These are phyloP conservation scores for Setaria italica DNA, from an alignment of 202 grass and related monocot genomes.

Conservation along the genomic window DNA sequence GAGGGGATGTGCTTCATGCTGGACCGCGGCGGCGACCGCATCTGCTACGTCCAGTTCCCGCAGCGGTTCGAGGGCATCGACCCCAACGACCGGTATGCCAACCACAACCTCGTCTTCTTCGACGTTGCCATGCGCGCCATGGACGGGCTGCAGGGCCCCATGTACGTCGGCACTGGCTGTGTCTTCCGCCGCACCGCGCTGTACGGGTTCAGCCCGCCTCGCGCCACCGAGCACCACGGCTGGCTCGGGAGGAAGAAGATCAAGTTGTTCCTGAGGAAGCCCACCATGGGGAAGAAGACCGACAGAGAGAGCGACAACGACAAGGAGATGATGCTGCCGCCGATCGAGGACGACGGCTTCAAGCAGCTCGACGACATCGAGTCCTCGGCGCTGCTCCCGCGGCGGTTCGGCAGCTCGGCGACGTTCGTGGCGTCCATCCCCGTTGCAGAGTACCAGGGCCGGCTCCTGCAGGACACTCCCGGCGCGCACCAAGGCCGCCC, in stretches of 20 bases:
- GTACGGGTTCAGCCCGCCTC: slow-evolving; percentile 86
- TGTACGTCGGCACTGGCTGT: slow-evolving; percentile 97
- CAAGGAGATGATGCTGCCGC: slow-evolving; percentile 66
- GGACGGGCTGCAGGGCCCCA: slow-evolving; percentile 90
- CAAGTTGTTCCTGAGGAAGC: slow-evolving; percentile 73
- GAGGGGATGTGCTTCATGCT: slow-evolving; percentile 99
- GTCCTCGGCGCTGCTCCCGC: slow-evolving; percentile 68
- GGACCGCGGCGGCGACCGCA: slow-evolving; percentile 81
- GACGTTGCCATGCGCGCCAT: slow-evolving; percentile 95
- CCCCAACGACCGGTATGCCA: slow-evolving; percentile 86
- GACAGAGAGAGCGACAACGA: slow-evolving; percentile 53
- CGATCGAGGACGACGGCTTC: slow-evolving; percentile 59
- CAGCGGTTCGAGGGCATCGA: slow-evolving; percentile 94
- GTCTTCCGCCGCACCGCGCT: slow-evolving; percentile 91
- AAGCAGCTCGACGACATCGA: slow-evolving; percentile 64
- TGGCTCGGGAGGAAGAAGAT: slow-evolving; percentile 91
- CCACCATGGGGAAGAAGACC: slow-evolving; percentile 84
- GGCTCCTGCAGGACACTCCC: slow-evolving; percentile 78
- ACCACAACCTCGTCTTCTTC: slow-evolving; percentile 97
- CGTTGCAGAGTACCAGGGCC: slow-evolving; percentile 89
- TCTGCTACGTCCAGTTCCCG: slow-evolving; percentile 95
- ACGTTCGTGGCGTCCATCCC: slow-evolving; percentile 77
- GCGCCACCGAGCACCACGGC: slow-evolving; percentile 90
- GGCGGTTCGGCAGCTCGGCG: slow-evolving; percentile 73
- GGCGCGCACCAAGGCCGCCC: slow-evolving; percentile 79